Percentiles rank a stretch among this genome's conserved stretches.
These are phyloP conservation scores for Priceomyces haplophilus DNA, from an alignment of 805 yeast genomes.

Conservation along the genomic window DNA sequence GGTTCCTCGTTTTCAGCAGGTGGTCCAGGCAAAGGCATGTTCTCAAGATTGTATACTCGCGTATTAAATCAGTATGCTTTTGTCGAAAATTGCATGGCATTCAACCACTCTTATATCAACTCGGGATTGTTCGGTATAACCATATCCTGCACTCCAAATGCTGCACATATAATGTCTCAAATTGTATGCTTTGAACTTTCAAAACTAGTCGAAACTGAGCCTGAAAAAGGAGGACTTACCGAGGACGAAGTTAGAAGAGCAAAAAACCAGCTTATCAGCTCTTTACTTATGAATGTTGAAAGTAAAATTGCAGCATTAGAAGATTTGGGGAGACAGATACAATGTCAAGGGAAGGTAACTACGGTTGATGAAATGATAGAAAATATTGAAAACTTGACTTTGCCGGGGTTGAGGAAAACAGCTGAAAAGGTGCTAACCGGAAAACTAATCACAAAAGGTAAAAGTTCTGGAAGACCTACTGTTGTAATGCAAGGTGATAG, in stretches of 20 bases:
- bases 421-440: conserved; percentile 77
- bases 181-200: conserved; percentile 53
- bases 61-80: conserved; percentile 89
- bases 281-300: conserved; percentile 89
- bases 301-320: conserved; percentile 91
- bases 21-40: conserved; percentile 99
- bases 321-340: conserved; percentile 93
- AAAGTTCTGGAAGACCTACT: conserved; percentile 63
- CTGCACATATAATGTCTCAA: conserved; percentile 80
- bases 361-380: conserved; percentile 78
- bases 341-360: conserved; percentile 72
- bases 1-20: conserved; percentile 98
- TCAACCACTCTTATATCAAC: conserved; percentile 87
- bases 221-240: conserved; percentile 54
- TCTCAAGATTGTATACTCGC: conserved; percentile 85
- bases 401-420: conserved; percentile 65
- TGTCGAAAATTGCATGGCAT: conserved; percentile 82
- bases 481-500: conserved; percentile 87
- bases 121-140: conserved; percentile 90
- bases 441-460: conserved; percentile 48
- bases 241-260: conserved; percentile 80
- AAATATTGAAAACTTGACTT: conserved; percentile 66
- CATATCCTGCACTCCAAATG: conserved; percentile 79
- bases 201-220: conserved; percentile 30
- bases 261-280: conserved; percentile 84